Percentiles rank a stretch among this genome's conserved stretches.
Conservation (phyloP, 192 early-diverging fungal genomes). For the Mortierella claussenii region DNA sequence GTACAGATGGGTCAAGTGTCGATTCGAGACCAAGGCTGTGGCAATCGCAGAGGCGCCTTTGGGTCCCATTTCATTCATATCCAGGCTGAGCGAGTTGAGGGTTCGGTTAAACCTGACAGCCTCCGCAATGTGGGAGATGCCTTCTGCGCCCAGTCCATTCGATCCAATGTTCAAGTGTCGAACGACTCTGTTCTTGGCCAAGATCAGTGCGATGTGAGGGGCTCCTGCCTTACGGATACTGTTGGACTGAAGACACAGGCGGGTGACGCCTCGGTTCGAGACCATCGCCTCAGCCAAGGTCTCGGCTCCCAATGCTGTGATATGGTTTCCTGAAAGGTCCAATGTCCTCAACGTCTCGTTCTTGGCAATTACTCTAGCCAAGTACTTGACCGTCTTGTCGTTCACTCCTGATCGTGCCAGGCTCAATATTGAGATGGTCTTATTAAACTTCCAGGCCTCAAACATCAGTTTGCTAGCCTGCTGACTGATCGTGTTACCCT, state of each 20-base stretch:
- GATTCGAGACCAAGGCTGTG: slow-evolving; percentile 34
- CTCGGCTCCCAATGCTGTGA: slow-evolving; percentile 40
- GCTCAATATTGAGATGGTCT: slow-evolving; percentile 47
- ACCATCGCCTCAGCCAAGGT: slow-evolving; percentile 49
- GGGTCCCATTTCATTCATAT: slow-evolving; percentile 51
- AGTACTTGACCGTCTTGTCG: slow-evolving; percentile 55
- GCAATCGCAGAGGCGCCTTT: slow-evolving; percentile 36
- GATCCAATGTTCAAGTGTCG: slow-evolving; percentile 56
- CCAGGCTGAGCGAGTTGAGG: slow-evolving; percentile 48
- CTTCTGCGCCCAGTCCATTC: slow-evolving; percentile 38
- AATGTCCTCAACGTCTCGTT: slow-evolving; percentile 38
- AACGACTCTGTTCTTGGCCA: slow-evolving; percentile 53
- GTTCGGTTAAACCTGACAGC: slow-evolving; percentile 47
- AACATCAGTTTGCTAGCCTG: slow-evolving; percentile 51
- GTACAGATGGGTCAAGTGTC: slow-evolving; percentile 54
- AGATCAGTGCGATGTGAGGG: slow-evolving; percentile 41
- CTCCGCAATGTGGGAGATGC: slow-evolving; percentile 38
- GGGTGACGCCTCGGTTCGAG: slow-evolving; percentile 37
- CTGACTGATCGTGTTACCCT: slow-evolving; percentile 49
- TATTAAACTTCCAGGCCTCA: slow-evolving; percentile 54
- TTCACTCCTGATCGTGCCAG: slow-evolving; percentile 53
- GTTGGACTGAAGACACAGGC: slow-evolving; percentile 56
- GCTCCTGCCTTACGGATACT: slow-evolving; percentile 51
- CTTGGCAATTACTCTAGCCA: slow-evolving; percentile 44
- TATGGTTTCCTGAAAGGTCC: slow-evolving; percentile 53